Evolutionary conservation across 495 filamentous ascomycete species (phyloP), one percentile per base, ranked within the genome.

Genomic region (Penicillium antarcticum): DNA sequence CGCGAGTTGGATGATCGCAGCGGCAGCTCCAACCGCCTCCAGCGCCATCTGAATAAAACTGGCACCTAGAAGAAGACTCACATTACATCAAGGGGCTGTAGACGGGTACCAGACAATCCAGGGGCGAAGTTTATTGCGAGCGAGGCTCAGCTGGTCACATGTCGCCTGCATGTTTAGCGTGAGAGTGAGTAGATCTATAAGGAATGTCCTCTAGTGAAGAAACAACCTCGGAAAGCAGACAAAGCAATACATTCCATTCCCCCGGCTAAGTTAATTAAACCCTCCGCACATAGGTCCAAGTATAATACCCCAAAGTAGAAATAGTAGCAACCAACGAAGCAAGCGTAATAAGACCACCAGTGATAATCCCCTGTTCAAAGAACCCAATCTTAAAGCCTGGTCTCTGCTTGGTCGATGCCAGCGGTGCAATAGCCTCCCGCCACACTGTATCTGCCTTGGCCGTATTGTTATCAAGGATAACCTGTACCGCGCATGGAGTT

Each of bases 331-430:
- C 37, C 13, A 68, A 21, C 1, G 64, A 67, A 40, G 49, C 52
- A 14, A 70, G 40, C 1, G 58, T 64, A 17, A 70, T 54, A 21
- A 63, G 35, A 5, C 61, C 65, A 0, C 74, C 75, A 6, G 70
- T 68, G 23, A 78, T 59, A 24, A 80, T 72, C 2, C 77, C 79
- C 45, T 78, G 74, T 47, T 79, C 75, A 45, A 82, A 82, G 63
- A 76, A 81, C 3, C 77, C 79, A 48, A 78, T 61, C 13, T 56
- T 65, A 6, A 58, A 60, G 4, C 68, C 70, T 12, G 62, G 50
- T 10, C 55, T 51, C 53, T 73, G 72, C 34, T 71, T 71, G 26
- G 62, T 70, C 12, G 65, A 39, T 16, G 68, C 61, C 21, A 80
- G 57, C n/a, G 74, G 71, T 14, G 60, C 53, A 3, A 66, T 38